Conservation (phyloP, 2,329 filamentous ascomycete genomes). For the Cercospora sp. region DNA sequence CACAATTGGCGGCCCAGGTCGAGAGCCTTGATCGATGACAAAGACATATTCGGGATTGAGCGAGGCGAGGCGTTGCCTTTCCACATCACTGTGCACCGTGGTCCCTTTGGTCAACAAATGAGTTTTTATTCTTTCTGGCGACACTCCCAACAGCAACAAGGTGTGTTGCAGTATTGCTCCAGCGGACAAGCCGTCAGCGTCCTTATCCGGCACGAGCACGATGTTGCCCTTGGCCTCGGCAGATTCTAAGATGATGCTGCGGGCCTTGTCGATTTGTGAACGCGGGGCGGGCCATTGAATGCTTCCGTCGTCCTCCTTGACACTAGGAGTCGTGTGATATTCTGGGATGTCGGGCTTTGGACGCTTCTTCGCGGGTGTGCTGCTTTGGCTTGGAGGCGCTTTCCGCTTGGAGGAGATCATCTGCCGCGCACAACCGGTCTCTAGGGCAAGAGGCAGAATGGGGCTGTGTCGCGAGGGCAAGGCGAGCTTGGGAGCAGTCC, state of each 20-base stretch:
- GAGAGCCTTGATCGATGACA: slow-evolving; percentile 65
- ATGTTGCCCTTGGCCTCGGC: slow-evolving; percentile 53
- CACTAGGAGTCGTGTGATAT: slow-evolving; percentile 48
- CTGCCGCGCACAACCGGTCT: neutral
- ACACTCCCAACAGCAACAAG: slow-evolving; percentile 59
- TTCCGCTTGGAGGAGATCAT: slow-evolving; percentile 25
- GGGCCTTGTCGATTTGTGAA: slow-evolving; percentile 56
- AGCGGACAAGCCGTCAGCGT: slow-evolving; percentile 66
- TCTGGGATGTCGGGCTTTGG: slow-evolving; percentile 43
- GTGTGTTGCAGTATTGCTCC: slow-evolving; percentile 64
- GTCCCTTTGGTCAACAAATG: slow-evolving; percentile 62
- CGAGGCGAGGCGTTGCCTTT: slow-evolving; percentile 54
- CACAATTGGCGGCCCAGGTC: slow-evolving; percentile 56
- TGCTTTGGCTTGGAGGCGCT: slow-evolving; percentile 7
- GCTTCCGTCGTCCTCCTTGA: slow-evolving; percentile 48
- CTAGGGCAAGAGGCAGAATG: neutral
- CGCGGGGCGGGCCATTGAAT: slow-evolving; percentile 63
- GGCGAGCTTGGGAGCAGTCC: neutral
- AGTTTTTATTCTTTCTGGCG: slow-evolving; percentile 54
- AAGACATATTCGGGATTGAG: slow-evolving; percentile 60
- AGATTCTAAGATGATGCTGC: slow-evolving; percentile 59
- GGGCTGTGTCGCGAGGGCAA: neutral
- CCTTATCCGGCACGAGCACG: slow-evolving; percentile 67
- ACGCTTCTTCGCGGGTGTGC: slow-evolving; percentile 33
- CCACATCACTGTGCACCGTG: slow-evolving; percentile 57